Evolutionary conservation across 192 early-diverging fungal genomes (phyloP).

Genomic region (Gonapodya prolifera): DNA sequence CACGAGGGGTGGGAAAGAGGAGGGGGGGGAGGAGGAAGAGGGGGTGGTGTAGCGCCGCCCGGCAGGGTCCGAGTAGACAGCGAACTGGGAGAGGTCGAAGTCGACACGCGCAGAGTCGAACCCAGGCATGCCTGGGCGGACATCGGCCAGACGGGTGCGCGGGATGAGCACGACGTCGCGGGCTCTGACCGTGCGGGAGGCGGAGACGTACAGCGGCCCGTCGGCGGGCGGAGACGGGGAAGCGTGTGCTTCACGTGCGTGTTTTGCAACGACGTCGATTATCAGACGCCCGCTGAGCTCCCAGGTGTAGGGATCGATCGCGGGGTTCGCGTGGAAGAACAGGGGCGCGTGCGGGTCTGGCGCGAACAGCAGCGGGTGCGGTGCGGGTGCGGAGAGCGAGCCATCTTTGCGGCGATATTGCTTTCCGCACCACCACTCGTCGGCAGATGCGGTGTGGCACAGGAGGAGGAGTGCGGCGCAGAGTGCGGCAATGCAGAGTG

Average conservation of each 20-base stretch:
- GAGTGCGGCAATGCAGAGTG: too few relatives aligned
- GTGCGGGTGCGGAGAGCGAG: not conserved
- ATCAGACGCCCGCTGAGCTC: not conserved
- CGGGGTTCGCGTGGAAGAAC: not conserved
- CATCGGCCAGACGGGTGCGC: not conserved
- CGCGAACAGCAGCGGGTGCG: not conserved
- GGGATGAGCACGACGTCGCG: not conserved
- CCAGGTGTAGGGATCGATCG: not conserved
- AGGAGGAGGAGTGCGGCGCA: too few relatives aligned
- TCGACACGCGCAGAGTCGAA: not conserved
- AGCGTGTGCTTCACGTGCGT: not conserved
- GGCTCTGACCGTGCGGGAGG: not conserved
- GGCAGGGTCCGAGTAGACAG: not conserved
- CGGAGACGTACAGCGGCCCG: not conserved
- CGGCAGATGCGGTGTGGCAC: not conserved
- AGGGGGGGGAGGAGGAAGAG: not conserved
- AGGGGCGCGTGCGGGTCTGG: not conserved
- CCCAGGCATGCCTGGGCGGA: not conserved
- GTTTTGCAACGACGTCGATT: not conserved
- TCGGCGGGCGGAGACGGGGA: not conserved
- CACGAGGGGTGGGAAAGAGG: not conserved
- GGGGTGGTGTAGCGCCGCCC: not conserved
- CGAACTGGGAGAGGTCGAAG: not conserved
- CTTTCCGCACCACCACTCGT: not conserved
- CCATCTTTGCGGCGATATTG: not conserved